Evolutionary conservation across 345 rosid genomes (phyloP).

Genomic region (Carallia pectinifolia): DNA sequence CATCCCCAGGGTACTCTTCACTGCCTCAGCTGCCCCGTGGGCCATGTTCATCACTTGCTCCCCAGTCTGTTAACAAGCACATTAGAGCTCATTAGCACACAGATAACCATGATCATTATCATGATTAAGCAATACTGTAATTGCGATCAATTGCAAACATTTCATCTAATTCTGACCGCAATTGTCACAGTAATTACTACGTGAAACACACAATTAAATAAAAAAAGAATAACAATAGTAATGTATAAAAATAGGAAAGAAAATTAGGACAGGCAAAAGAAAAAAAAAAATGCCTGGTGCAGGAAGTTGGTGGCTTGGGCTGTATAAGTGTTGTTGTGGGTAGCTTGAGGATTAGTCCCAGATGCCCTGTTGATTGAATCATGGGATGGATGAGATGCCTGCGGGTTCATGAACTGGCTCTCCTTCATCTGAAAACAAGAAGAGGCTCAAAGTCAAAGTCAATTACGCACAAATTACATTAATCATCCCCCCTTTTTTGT

Average conservation of each 20-base stretch:
- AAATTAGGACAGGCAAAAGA: too few species aligned
- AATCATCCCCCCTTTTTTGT: too few species aligned
- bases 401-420: constrained; percentile 11
- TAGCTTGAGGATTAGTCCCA: background rate
- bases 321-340: background rate
- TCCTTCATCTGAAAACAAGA: too few species aligned
- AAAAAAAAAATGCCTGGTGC: constrained; percentile 17
- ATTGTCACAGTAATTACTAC: background rate
- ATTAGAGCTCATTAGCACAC: background rate
- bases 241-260: background rate
- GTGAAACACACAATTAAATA: background rate
- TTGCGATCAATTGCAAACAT: background rate
- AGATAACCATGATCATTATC: too few species aligned
- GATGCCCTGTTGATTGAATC: background rate
- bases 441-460: too few species aligned
- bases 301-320: constrained; percentile 24
- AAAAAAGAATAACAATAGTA: background rate
- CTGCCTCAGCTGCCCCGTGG: constrained; percentile 31
- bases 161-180: background rate
- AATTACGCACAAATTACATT: too few species aligned
- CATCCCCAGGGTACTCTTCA: constrained; percentile 35
- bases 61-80: constrained; percentile 16
- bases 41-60: constrained; percentile 37
- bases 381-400: constrained; percentile 3
- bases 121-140: too few species aligned